These are phyloP conservation scores for Agaricus sinodeliciosus DNA, from an alignment of 768 basidiomycete species.

Conservation along the genomic window DNA sequence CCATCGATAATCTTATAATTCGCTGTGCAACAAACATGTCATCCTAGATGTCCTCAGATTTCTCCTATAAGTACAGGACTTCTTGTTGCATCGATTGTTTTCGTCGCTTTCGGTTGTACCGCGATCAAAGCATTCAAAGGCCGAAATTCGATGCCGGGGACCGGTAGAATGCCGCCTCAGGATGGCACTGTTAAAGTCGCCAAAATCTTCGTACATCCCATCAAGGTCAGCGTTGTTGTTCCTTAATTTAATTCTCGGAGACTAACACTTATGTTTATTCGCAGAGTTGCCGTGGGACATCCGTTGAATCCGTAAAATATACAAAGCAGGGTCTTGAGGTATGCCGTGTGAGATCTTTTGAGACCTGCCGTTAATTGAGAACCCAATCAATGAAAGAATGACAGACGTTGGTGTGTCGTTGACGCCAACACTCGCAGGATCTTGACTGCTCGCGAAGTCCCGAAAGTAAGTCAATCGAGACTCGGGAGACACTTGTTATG, in stretches of 20 bases:
- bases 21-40: too few species aligned
- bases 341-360: neutral
- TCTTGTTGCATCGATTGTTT: neutral
- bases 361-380: neutral
- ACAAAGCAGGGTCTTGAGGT: slow-evolving; percentile 65
- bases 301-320: slow-evolving; percentile 49
- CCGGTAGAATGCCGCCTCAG: slow-evolving; percentile 10
- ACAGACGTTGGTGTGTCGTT: slow-evolving; percentile 66
- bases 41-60: too few species aligned
- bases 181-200: slow-evolving; percentile 37
- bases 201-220: slow-evolving; percentile 59
- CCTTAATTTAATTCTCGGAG: neutral
- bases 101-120: slow-evolving; percentile 5
- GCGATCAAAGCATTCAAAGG: neutral
- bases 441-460: slow-evolving; percentile 61
- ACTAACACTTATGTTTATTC: neutral
- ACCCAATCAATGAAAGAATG: slow-evolving; percentile 41
- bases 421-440: slow-evolving; percentile 45
- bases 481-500: neutral
- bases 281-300: slow-evolving; percentile 68
- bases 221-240: slow-evolving; percentile 41
- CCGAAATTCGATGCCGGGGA: neutral
- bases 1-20: too few species aligned
- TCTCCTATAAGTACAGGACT: neutral
- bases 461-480: slow-evolving; percentile 37